phyloP scores from a whole-genome alignment of 1,139 yeast species.

The Scheffersomyces cryptocercus region DNA sequence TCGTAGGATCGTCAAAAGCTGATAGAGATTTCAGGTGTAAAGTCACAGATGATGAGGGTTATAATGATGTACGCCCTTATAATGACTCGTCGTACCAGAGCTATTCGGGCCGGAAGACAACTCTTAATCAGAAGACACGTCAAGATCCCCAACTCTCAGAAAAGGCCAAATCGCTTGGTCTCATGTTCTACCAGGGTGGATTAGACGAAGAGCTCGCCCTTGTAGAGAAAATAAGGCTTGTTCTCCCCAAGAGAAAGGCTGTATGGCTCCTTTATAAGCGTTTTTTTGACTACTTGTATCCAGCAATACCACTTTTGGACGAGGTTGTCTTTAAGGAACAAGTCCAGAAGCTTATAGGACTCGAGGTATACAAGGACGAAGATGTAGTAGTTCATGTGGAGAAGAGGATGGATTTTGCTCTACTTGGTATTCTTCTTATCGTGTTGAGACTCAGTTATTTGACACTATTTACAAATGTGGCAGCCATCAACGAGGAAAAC shows the following conservation, averaged over 20 bases:
- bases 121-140: neutral
- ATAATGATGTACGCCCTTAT: constrained; percentile 8
- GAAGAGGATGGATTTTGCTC: constrained; percentile 24
- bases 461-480: constrained; percentile 24
- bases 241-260: constrained; percentile 42
- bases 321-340: constrained; percentile 32
- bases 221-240: constrained; percentile 19
- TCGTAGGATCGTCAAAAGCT: constrained; percentile 2
- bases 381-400: constrained; percentile 14
- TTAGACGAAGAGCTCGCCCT: constrained; percentile 27
- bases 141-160: constrained; percentile 4
- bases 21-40: constrained; percentile 11
- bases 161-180: constrained; percentile 26
- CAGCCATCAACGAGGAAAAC: constrained; percentile 30
- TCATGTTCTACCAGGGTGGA: constrained; percentile 30
- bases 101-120: neutral
- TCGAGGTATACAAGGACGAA: constrained; percentile 11
- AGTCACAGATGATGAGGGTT: constrained; percentile 13
- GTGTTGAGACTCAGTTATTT: constrained; percentile 24
- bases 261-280: constrained; percentile 32
- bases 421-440: constrained; percentile 23
- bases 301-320: constrained; percentile 53
- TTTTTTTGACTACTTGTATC: constrained; percentile 48
- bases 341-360: constrained; percentile 23
- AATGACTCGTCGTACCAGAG: constrained; percentile 1